Conservation (phyloP, 768 basidiomycete species). For the Paxillus rubicundulus region DNA sequence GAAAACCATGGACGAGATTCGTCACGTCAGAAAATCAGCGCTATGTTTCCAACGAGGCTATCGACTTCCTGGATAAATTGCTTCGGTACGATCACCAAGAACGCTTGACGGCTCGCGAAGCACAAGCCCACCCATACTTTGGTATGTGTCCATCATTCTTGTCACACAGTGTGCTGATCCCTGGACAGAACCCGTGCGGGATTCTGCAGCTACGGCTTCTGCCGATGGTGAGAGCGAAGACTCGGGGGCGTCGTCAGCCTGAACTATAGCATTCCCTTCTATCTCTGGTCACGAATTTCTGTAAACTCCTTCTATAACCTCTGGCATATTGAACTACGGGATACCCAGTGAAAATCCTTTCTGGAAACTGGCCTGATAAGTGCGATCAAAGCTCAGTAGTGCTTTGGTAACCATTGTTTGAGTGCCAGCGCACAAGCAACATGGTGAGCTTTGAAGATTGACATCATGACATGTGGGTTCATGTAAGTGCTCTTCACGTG, state of each 20-base stretch:
- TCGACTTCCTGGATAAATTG: conserved; percentile 94
- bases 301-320: conserved; percentile 35
- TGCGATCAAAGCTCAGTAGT: conserved; percentile 15
- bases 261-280: conserved; percentile 24
- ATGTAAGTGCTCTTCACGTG: conserved; percentile 10
- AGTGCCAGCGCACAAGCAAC: background rate
- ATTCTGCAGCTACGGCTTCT: conserved; percentile 38
- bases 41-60: conserved; percentile 94
- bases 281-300: conserved; percentile 25
- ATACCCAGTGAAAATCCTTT: conserved; percentile 17
- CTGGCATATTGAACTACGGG: conserved; percentile 22
- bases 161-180: conserved; percentile 17
- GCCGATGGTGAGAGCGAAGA: conserved; percentile 65
- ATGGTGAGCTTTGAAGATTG: background rate
- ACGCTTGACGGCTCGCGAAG: conserved; percentile 90
- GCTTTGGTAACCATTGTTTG: background rate
- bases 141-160: conserved; percentile 42
- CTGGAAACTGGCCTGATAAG: conserved; percentile 18
- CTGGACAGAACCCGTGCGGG: conserved; percentile 64
- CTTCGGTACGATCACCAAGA: conserved; percentile 97
- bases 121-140: conserved; percentile 91
- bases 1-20: conserved; percentile 94
- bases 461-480: background rate
- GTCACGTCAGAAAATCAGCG: conserved; percentile 95
- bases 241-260: conserved; percentile 34